These are phyloP conservation scores for Hamigera avellanea DNA, from an alignment of 495 filamentous ascomycete genomes.

Conservation along the genomic window DNA sequence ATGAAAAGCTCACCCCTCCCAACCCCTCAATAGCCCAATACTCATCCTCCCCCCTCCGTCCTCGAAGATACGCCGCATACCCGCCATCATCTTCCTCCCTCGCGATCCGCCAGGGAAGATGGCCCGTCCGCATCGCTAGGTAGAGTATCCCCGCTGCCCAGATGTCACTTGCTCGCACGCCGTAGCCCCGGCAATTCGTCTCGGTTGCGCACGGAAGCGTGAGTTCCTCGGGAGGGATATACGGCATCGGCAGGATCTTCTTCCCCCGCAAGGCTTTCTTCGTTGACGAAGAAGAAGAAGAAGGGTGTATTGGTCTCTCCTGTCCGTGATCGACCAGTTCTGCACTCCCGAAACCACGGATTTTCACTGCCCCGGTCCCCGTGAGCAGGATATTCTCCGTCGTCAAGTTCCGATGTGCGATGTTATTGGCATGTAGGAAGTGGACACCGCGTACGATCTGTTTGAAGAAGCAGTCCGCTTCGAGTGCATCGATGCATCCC, in stretches of 20 bases:
- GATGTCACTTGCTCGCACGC: slow-evolving; percentile 82
- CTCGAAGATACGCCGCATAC: slow-evolving; percentile 73
- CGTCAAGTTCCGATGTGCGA: slow-evolving; percentile 85
- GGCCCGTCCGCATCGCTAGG: slow-evolving; percentile 87
- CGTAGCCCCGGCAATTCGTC: slow-evolving; percentile 45
- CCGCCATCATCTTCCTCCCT: slow-evolving; percentile 84
- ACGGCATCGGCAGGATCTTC: slow-evolving; percentile 33
- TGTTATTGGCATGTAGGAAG: slow-evolving; percentile 90
- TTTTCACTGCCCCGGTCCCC: slow-evolving; percentile 75
- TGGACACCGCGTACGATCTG: slow-evolving; percentile 95
- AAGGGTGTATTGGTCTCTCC: slow-evolving; percentile 9
- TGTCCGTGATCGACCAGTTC: slow-evolving; percentile 41
- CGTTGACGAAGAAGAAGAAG: slow-evolving; percentile 11
- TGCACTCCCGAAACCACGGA: slow-evolving; percentile 92
- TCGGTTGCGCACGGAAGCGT: too few relatives aligned
- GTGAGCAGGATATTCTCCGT: slow-evolving; percentile 95
- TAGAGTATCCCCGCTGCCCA: slow-evolving; percentile 96
- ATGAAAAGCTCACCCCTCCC: slow-evolving; percentile 56
- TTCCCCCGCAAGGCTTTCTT: slow-evolving; percentile 3
- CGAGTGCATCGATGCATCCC: slow-evolving; percentile 52
- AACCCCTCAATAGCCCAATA: slow-evolving; percentile 86
- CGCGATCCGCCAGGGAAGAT: slow-evolving; percentile 80
- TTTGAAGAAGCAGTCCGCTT: slow-evolving; percentile 92
- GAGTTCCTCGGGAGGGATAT: slow-evolving; percentile 84
- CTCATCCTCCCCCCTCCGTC: slow-evolving; percentile 71